These are phyloP conservation scores for Aureobasidium sp. DNA, from an alignment of 2,329 filamentous ascomycete species.

Conservation along the genomic window DNA sequence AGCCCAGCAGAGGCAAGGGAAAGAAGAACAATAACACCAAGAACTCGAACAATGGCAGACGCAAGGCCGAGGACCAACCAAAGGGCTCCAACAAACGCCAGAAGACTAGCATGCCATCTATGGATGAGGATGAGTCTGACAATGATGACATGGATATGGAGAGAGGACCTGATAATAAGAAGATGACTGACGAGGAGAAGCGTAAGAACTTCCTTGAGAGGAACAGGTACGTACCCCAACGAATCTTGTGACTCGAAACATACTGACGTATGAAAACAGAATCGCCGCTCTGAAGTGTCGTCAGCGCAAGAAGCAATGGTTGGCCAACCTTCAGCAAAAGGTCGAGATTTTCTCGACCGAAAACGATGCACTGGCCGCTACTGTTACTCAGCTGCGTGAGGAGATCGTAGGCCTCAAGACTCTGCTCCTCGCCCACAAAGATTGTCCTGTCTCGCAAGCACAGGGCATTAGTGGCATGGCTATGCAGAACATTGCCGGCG, in stretches of 20 bases:
- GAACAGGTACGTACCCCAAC: slow-evolving; percentile 65
- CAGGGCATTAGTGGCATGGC: slow-evolving; percentile 58
- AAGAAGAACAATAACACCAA: slow-evolving; percentile 56
- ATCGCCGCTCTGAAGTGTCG: slow-evolving; percentile 95
- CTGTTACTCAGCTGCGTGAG: slow-evolving; percentile 77
- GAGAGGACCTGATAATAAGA: slow-evolving; percentile 52
- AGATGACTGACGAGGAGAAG: slow-evolving; percentile 99
- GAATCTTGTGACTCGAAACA: neutral
- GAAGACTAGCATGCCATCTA: slow-evolving; percentile 46
- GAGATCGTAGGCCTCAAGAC: slow-evolving; percentile 95
- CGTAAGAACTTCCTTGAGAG: slow-evolving; percentile 95
- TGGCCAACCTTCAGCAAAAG: slow-evolving; percentile 87
- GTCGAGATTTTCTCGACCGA: slow-evolving; percentile 89
- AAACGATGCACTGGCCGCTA: slow-evolving; percentile 78
- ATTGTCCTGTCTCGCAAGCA: slow-evolving; percentile 85
- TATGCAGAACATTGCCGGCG: slow-evolving; percentile 45
- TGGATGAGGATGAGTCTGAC: slow-evolving; percentile 48
- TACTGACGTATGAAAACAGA: slow-evolving; percentile 43
- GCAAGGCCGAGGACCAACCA: slow-evolving; percentile 68
- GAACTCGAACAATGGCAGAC: slow-evolving; percentile 55
- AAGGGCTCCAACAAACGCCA: slow-evolving; percentile 68
- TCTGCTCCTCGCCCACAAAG: slow-evolving; percentile 85
- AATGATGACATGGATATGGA: slow-evolving; percentile 47
- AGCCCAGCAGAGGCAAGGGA: slow-evolving; percentile 59
- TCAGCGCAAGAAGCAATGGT: slow-evolving; percentile 98